Percentiles rank a stretch among this genome's conserved stretches.
Conservation (phyloP, 1,139 yeast genomes). For the Saccharomyces hybrid region DNA sequence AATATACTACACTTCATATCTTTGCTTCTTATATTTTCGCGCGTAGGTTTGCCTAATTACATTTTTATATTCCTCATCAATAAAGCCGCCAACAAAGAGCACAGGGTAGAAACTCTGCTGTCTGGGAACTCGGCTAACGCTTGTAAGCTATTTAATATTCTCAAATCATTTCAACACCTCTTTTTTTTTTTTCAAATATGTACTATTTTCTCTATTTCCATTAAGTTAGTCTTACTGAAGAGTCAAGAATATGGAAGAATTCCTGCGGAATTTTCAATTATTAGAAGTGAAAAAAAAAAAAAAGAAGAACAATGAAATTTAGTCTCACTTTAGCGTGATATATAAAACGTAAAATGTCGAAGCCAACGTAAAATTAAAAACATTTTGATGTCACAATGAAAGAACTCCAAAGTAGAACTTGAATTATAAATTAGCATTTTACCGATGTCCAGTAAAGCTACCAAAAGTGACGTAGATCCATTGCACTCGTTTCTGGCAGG, state of each 20-base stretch:
- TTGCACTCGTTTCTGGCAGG: slow-evolving; percentile 83
- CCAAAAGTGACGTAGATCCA: slow-evolving; percentile 40
- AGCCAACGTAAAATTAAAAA: not conserved
- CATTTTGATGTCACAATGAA: not conserved
- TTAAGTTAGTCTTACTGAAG: not conserved
- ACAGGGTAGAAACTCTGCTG: not conserved
- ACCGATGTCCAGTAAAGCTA: not conserved
- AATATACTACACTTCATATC: not conserved
- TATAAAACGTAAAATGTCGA: not conserved
- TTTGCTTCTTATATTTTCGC: not conserved
- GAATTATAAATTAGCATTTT: too few species aligned
- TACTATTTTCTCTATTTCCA: not conserved
- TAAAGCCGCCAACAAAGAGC: too few species aligned
- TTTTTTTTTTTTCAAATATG: not conserved
- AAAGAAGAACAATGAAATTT: not conserved
- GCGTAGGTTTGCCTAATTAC: not conserved
- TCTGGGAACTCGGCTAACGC: not conserved
- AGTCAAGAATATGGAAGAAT: not conserved
- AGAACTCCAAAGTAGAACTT: not conserved
- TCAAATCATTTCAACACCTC: not conserved
- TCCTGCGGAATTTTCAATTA: not conserved
- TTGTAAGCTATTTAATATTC: not conserved
- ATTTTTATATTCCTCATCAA: too few species aligned
- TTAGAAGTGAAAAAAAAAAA: not conserved
- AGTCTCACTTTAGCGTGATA: not conserved